A percentile compares a stretch with the other conserved stretches of the same genome.
Evolutionary conservation across 2,329 filamentous ascomycete genomes (phyloP).

Genomic region (Phoma sp.): DNA sequence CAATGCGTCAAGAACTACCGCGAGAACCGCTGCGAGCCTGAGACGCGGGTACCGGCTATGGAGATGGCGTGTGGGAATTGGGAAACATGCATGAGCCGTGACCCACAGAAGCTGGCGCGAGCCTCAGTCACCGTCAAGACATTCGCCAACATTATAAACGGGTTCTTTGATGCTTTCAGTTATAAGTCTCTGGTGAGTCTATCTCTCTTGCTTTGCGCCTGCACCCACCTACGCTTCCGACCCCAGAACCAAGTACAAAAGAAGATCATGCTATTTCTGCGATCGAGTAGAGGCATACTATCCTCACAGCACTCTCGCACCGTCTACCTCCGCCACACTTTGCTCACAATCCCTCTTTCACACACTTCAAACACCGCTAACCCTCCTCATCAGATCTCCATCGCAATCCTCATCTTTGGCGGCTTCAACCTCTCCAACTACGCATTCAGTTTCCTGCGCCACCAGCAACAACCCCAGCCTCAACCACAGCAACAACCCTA

Average conservation of each 20-base stretch:
- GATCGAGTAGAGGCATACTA: too few species aligned
- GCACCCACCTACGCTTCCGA: too few species aligned
- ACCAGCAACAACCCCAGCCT: slow-evolving; percentile 49
- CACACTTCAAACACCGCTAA: too few species aligned
- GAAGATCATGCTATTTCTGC: too few species aligned
- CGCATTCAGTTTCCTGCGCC: slow-evolving; percentile 62
- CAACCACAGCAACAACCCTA: slow-evolving; percentile 24
- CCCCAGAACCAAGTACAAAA: too few species aligned
- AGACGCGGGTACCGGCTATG: slow-evolving; percentile 73
- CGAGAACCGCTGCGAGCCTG: slow-evolving; percentile 74
- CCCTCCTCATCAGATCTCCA: slow-evolving; percentile 50
- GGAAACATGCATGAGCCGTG: slow-evolving; percentile 85
- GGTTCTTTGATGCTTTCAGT: slow-evolving; percentile 88
- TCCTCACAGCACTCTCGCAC: too few species aligned
- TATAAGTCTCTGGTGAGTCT: slow-evolving; percentile 74
- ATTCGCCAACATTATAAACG: slow-evolving; percentile 91
- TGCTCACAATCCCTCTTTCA: slow-evolving; percentile 4
- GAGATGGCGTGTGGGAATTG: slow-evolving; percentile 76
- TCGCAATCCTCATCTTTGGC: slow-evolving; percentile 55
- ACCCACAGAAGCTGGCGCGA: slow-evolving; percentile 77
- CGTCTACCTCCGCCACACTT: background rate
- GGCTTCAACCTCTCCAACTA: slow-evolving; percentile 65
- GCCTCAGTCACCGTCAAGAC: slow-evolving; percentile 84
- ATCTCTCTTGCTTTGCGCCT: too few species aligned
- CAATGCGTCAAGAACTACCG: slow-evolving; percentile 75